These are phyloP conservation scores for Chlamydomonas sp. DNA, from an alignment of 139 green algal genomes.

Conservation along the genomic window DNA sequence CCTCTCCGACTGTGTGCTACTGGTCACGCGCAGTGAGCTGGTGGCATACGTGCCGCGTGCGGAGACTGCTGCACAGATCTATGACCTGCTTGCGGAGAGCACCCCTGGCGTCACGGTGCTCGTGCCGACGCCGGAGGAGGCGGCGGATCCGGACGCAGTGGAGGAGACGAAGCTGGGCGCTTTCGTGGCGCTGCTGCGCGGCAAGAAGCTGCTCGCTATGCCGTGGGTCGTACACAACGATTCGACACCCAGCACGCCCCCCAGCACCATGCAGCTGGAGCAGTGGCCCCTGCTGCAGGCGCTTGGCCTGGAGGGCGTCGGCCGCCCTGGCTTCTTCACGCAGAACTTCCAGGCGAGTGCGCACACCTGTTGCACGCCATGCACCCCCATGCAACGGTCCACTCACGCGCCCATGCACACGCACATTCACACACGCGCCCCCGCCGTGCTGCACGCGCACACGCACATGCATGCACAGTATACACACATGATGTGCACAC, in stretches of 20 bases:
- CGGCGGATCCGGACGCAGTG: conserved; percentile 22
- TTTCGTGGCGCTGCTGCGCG: conserved; percentile 39
- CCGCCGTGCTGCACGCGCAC: no score
- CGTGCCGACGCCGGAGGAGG: conserved; percentile 2
- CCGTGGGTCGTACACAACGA: conserved; percentile 11
- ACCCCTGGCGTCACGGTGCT: conserved; percentile 14
- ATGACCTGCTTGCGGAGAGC: conserved; percentile 7
- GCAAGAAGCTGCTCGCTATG: conserved; percentile 25
- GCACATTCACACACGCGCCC: no score
- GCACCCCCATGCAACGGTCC: neutral
- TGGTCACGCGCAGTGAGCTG: conserved; percentile 5
- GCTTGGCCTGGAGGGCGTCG: conserved; percentile 52
- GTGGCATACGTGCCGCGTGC: neutral
- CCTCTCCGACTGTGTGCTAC: conserved; percentile 22
- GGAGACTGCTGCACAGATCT: neutral
- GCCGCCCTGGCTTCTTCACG: conserved; percentile 48
- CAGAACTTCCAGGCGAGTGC: conserved; percentile 41
- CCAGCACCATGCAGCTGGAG: conserved; percentile 35
- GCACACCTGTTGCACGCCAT: neutral
- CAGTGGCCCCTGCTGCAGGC: conserved; percentile 52
- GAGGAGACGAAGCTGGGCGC: conserved; percentile 36
- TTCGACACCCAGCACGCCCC: neutral
- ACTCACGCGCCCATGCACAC: no score
- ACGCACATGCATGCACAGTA: no score
- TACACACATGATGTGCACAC: no score